phyloP scores from a whole-genome alignment of 768 basidiomycete species.

The Erythrobasidium yunnanense region DNA sequence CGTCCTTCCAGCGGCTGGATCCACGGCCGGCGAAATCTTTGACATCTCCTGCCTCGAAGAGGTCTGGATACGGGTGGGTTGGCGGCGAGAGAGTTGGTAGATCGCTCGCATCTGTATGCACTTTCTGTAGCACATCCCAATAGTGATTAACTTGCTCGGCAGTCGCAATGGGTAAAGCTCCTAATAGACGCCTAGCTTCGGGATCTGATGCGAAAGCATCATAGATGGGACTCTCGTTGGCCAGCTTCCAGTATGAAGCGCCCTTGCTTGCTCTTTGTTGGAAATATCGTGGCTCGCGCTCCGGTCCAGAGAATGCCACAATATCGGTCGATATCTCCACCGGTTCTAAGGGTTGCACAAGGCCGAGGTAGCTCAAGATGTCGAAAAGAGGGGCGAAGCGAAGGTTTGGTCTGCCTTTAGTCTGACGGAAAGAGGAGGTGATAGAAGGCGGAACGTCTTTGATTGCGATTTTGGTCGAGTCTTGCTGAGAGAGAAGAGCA shows the following conservation, averaged over 20 bases:
- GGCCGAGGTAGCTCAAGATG: slow-evolving; percentile 49
- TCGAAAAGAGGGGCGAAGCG: slow-evolving; percentile 51
- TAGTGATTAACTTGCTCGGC: neutral
- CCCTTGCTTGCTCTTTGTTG: neutral
- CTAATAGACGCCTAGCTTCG: neutral
- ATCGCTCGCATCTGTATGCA: neutral
- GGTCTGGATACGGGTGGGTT: neutral
- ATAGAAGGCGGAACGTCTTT: slow-evolving; percentile 11
- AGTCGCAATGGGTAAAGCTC: neutral
- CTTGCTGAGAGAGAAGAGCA: slow-evolving; percentile 49
- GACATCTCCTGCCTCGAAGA: neutral
- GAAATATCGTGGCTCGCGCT: slow-evolving; percentile 45
- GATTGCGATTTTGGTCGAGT: slow-evolving; percentile 42
- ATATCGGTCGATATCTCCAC: slow-evolving; percentile 37
- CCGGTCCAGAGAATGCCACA: neutral
- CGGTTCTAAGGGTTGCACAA: slow-evolving; percentile 53
- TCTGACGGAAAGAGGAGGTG: slow-evolving; percentile 7
- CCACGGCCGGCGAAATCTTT: neutral
- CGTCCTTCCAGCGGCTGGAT: slow-evolving; percentile 47
- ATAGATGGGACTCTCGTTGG: slow-evolving; percentile 11
- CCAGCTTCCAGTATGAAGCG: slow-evolving; percentile 13
- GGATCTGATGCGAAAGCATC: neutral
- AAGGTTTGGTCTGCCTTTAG: slow-evolving; percentile 27
- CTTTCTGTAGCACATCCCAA: neutral
- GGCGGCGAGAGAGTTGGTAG: neutral